Evolutionary conservation across 2,329 filamentous ascomycete species (phyloP), one percentile per base, ranked within the genome.

Genomic region (Paracorniculantispora psalliotae): DNA sequence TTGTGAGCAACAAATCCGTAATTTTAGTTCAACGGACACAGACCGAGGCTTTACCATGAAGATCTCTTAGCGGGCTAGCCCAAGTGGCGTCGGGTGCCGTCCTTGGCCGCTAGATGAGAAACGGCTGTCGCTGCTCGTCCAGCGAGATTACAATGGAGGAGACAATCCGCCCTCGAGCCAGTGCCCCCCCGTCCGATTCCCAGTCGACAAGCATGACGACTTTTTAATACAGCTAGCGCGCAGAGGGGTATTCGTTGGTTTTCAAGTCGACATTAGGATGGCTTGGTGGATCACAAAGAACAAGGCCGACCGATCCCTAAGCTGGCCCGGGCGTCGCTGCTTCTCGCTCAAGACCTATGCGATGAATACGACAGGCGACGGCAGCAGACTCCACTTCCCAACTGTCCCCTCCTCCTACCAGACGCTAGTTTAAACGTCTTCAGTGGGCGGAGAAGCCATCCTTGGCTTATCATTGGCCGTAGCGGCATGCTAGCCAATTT

Each of bases 351-450:
- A 43, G 50, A 17, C 9, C 25, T 49, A 57, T 57, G 54, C 54
- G 54, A 57, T 41, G 43, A 57, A 57, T 57, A 57, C 54, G 54
- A 57, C 54, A 57, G 46, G 23, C 54, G 44, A 43, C 19, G 54
- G 33, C 26, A 30, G 51, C 30, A 7, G 37, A 1, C 48, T 37
- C 41, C 52, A 57, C 44, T n/a, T 15, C 23, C n/a, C 33, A 33
- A 48, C 23, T 39, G 5, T 19, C 21, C 43, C 17, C 52, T 47
- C 19, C 35, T 21, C 19, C 23, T 48, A 48, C 4, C 9, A 52
- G 17, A n/a, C 13, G 41, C n/a, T 49, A 43, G 39, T 21, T 13
- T 39, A 10, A 56, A 48, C 43, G 53, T 37, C 23, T 55, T 37
- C 28, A 21, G 41, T 5, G 43, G 30, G 44, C 43, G 52, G 52